Percentiles rank a stretch among this genome's conserved stretches.
Conservation (phyloP, 2,329 filamentous ascomycete species). For the Ophiocordyceps camponoti-saundersi region DNA sequence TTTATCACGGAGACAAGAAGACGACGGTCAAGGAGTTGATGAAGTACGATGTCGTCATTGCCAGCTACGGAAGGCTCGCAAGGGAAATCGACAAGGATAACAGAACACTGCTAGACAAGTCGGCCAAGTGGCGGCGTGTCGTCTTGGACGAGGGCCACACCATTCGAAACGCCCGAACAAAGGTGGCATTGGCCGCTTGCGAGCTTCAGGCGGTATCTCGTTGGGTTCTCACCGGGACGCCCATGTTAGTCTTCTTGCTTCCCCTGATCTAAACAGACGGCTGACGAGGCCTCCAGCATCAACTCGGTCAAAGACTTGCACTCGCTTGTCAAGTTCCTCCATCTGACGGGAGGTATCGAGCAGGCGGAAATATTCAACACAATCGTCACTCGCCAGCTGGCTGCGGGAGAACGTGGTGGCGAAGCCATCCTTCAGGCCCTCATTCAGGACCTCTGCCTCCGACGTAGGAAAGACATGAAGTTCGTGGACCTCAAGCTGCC, state of each 20-base stretch:
- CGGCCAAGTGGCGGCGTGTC: conserved; percentile 55
- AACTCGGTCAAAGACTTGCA: conserved; percentile 72
- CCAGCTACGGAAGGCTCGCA: conserved; percentile 64
- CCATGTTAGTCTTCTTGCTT: conserved; percentile 36
- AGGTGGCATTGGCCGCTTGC: conserved; percentile 51
- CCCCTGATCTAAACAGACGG: background rate
- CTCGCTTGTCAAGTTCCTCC: conserved; percentile 61
- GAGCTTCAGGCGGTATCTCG: conserved; percentile 51
- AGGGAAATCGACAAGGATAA: conserved; percentile 40
- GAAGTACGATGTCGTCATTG: conserved; percentile 61
- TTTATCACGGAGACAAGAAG: conserved; percentile 55
- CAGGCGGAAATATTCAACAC: conserved; percentile 57
- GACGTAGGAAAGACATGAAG: conserved; percentile 73
- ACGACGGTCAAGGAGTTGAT: conserved; percentile 38
- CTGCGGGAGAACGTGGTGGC: conserved; percentile 35
- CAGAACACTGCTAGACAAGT: conserved; percentile 18
- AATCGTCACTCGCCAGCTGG: conserved; percentile 43
- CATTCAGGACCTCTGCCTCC: conserved; percentile 65
- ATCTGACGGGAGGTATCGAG: conserved; percentile 59
- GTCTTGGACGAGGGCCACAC: conserved; percentile 73
- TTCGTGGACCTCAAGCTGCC: conserved; percentile 73
- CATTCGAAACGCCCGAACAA: conserved; percentile 63
- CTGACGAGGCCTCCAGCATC: conserved; percentile 29
- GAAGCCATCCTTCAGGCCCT: conserved; percentile 54
- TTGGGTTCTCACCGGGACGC: conserved; percentile 69